Percentiles rank a stretch among this genome's conserved stretches.
Evolutionary conservation across 2,329 filamentous ascomycete species (phyloP).

Genomic region (Fusarium sambucinum): DNA sequence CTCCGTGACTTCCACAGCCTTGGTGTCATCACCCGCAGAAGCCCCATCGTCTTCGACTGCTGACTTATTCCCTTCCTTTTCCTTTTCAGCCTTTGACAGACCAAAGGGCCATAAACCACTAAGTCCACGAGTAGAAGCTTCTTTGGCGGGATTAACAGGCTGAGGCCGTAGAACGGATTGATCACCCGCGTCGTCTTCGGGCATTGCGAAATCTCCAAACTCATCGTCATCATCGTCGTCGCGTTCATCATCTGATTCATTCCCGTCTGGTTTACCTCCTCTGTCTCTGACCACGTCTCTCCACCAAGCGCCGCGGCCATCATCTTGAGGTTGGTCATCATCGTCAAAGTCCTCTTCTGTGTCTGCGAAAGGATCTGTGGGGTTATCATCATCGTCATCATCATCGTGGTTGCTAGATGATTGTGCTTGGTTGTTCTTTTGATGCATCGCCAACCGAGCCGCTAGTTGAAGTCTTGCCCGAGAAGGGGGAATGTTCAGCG

Average conservation of each 20-base stretch:
- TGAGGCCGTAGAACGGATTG: slow-evolving; percentile 66
- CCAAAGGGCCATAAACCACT: slow-evolving; percentile 71
- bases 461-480: slow-evolving; percentile 90
- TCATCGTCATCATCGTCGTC: slow-evolving; percentile 72
- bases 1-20: slow-evolving; percentile 65
- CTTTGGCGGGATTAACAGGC: slow-evolving; percentile 63
- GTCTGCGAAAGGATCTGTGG: slow-evolving; percentile 61
- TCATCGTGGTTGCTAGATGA: slow-evolving; percentile 58
- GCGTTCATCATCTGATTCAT: slow-evolving; percentile 63
- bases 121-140: slow-evolving; percentile 55
- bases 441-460: slow-evolving; percentile 82
- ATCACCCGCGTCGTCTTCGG: slow-evolving; percentile 62
- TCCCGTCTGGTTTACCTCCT: slow-evolving; percentile 60
- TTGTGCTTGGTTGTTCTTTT: slow-evolving; percentile 68
- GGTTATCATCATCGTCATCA: slow-evolving; percentile 57
- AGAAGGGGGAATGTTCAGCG: slow-evolving; percentile 86
- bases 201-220: slow-evolving; percentile 77
- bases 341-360: slow-evolving; percentile 67
- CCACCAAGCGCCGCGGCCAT: slow-evolving; percentile 62
- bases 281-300: slow-evolving; percentile 54
- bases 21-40: slow-evolving; percentile 46
- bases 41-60: slow-evolving; percentile 42
- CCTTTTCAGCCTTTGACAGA: slow-evolving; percentile 54
- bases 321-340: slow-evolving; percentile 54
- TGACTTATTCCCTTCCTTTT: slow-evolving; percentile 43